Evolutionary conservation across 305 asterid species (phyloP), one percentile per base, ranked within the genome.

Genomic region (Plantago coronopus): DNA sequence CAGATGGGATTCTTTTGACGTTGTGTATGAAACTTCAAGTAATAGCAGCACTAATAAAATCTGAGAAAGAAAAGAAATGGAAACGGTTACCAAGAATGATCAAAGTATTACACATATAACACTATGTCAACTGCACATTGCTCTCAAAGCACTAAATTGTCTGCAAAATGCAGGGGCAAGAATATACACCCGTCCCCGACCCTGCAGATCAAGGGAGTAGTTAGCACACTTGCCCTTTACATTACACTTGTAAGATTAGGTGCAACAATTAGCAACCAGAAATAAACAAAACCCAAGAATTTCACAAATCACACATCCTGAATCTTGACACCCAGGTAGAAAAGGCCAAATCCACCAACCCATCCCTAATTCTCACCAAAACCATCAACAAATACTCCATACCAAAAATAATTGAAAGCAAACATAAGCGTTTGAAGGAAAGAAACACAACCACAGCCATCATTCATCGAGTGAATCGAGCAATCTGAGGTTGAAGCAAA

Each of bases 11-110:
- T 78, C 85, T 42, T 65, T 69, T 25, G 76, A 21, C 44, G 87
- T 68, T 37, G 78, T 86, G 57, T 67, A 69, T 55, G 81, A 76
- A 70, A 75, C 79, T 69, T 82, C 83, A 29, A 83, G 45, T n/a
- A 80, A 76, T 64, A 85, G 73, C 45, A 83, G 79, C 65, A 83
- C 66, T 74, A 90, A 64, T 54, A 88, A 63, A 68, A 82, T 83
- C 97, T 90, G 85, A 71, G 66, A 68, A 56, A 51, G 58, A 29
- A 54, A 7, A 34, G 0, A 34, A 34, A 53, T 50, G 25, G 55
- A 54, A 56, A 62, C 44, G 64, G 37, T 27, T 63, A 67, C 61
- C 48, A 60, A 56, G 45, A 18, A 37, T 47, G 47, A 60, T 31
- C 47, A 50, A 23, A 46, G 59, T 34, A 34, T 34, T 7, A 7